Evolutionary conservation across 2,329 filamentous ascomycete genomes (phyloP).

Genomic region (Ilyonectria mors-panacis): DNA sequence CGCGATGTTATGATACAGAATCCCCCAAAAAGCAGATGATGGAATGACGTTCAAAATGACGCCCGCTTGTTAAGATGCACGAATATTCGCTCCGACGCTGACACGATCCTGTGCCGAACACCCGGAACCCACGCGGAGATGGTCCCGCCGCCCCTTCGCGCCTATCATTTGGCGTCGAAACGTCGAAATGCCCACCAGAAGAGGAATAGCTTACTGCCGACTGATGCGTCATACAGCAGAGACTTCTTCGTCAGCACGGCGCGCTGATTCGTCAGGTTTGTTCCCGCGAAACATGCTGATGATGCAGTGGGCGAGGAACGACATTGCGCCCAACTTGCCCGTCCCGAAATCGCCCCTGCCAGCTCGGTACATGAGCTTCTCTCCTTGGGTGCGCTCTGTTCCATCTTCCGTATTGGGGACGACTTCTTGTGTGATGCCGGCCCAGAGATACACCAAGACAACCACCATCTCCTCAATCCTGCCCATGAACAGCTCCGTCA

Average conservation of each 20-base stretch:
- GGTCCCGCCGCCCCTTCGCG: neutral
- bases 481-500: slow-evolving; percentile 19
- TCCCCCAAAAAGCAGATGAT: neutral
- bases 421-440: slow-evolving; percentile 4
- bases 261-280: neutral
- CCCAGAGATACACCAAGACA: slow-evolving; percentile 11
- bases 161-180: neutral
- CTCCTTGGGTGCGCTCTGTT: neutral
- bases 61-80: neutral
- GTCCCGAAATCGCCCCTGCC: slow-evolving; percentile 20
- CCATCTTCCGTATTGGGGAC: neutral
- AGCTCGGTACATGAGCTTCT: neutral
- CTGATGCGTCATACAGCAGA: neutral
- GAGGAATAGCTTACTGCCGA: slow-evolving; percentile 7
- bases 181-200: slow-evolving; percentile 17
- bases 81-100: neutral
- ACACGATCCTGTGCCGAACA: slow-evolving; percentile 13
- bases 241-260: neutral
- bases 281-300: slow-evolving; percentile 5
- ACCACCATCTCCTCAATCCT: slow-evolving; percentile 16
- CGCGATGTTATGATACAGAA: too few relatives aligned
- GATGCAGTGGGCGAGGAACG: slow-evolving; percentile 5
- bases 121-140: neutral
- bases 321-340: slow-evolving; percentile 12
- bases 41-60: neutral